These are phyloP conservation scores for Lepiota venenata DNA, from an alignment of 768 basidiomycete genomes.

Conservation along the genomic window DNA sequence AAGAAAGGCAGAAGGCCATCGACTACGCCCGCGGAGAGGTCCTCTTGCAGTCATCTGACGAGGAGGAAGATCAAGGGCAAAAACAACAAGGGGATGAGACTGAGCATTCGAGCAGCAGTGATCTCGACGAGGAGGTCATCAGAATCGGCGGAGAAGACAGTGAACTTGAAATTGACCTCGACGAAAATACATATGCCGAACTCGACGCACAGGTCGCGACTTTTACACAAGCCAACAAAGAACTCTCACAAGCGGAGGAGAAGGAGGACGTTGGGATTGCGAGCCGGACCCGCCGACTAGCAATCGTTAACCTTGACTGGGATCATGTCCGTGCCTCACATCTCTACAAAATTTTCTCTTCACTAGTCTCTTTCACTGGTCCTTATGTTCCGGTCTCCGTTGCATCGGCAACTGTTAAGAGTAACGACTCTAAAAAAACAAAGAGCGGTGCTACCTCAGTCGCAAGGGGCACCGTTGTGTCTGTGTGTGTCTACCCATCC, in stretches of 20 bases:
- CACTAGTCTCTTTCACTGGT: slow-evolving; percentile 66
- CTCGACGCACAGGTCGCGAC: slow-evolving; percentile 73
- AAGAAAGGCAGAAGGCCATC: slow-evolving; percentile 33
- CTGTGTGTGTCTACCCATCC: slow-evolving; percentile 86
- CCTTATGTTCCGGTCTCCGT: slow-evolving; percentile 33
- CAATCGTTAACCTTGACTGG: slow-evolving; percentile 97
- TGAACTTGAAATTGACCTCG: slow-evolving; percentile 65
- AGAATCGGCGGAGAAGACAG: slow-evolving; percentile 44
- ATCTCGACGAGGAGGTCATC: slow-evolving; percentile 45
- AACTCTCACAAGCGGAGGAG: slow-evolving; percentile 25
- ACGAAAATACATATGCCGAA: slow-evolving; percentile 70
- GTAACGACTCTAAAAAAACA: slow-evolving; percentile 14
- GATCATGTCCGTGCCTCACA: slow-evolving; percentile 90
- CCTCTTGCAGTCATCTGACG: slow-evolving; percentile 84
- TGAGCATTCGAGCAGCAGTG: slow-evolving; percentile 32
- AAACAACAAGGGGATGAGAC: slow-evolving; percentile 24
- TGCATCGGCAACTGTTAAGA: slow-evolving; percentile 15
- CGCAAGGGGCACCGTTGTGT: slow-evolving; percentile 64
- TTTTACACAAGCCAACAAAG: slow-evolving; percentile 49
- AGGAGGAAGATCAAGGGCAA: slow-evolving; percentile 45
- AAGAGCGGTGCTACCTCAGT: slow-evolving; percentile 21
- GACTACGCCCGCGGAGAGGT: slow-evolving; percentile 93
- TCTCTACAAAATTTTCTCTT: slow-evolving; percentile 90
- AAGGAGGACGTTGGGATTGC: slow-evolving; percentile 36
- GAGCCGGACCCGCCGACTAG: slow-evolving; percentile 65